These are phyloP conservation scores for Tilletiopsis washingtonensis DNA, from an alignment of 1,284 basidiomycete species.

Conservation along the genomic window DNA sequence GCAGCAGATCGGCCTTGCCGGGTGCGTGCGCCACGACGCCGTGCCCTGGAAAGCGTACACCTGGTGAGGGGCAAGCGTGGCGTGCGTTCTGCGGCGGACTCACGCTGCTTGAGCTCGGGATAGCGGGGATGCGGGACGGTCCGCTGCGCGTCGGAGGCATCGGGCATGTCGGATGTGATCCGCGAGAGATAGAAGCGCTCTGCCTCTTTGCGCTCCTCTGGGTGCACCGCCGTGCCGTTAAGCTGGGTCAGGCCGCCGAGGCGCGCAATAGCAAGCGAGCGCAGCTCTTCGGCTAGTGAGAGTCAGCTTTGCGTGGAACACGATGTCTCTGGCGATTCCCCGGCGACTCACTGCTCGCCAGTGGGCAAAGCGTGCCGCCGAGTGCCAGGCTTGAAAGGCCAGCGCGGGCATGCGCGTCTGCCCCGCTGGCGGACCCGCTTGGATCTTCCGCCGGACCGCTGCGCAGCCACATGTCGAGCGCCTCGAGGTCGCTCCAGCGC, in stretches of 20 bases:
- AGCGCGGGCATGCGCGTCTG: conserved; percentile 45
- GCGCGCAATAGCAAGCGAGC: conserved; percentile 55
- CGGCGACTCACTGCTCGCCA: conserved; percentile 5
- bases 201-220: conserved; percentile 69
- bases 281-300: conserved; percentile 4
- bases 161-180: background rate
- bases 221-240: conserved; percentile 64
- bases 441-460: conserved; percentile 49
- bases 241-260: conserved; percentile 60
- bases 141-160: background rate
- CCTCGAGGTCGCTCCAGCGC: conserved; percentile 64
- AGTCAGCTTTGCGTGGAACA: background rate
- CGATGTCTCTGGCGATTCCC: conserved; percentile 1
- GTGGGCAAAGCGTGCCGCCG: background rate
- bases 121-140: background rate
- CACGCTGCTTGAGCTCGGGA: background rate
- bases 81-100: background rate
- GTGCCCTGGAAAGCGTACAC: no score
- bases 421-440: conserved; percentile 57
- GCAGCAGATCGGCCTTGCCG: background rate
- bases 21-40: no score
- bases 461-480: conserved; percentile 61
- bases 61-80: no score
- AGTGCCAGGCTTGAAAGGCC: conserved; percentile 1
- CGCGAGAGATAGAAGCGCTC: conserved; percentile 69